Evolutionary conservation across 768 basidiomycete genomes (phyloP).

Genomic region (Podaxis sp.): DNA sequence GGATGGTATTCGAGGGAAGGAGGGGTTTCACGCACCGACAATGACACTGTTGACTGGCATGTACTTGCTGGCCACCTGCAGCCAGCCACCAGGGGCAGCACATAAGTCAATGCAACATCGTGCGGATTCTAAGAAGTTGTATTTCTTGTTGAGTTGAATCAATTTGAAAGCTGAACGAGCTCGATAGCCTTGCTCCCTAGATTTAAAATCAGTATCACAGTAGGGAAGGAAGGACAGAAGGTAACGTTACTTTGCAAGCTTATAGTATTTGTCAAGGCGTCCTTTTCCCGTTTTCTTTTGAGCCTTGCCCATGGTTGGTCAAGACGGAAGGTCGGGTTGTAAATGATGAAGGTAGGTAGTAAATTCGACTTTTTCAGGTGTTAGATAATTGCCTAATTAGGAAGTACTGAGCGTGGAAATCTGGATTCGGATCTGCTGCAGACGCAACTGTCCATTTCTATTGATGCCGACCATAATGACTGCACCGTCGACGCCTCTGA

Average conservation of each 20-base stretch:
- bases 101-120: slow-evolving; percentile 97
- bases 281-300: slow-evolving; percentile 97
- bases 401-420: background rate
- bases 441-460: too few relatives aligned
- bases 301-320: slow-evolving; percentile 60
- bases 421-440: slow-evolving; percentile 14
- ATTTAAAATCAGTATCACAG: slow-evolving; percentile 16
- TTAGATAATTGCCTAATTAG: background rate
- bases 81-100: slow-evolving; percentile 98
- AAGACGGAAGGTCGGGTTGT: background rate
- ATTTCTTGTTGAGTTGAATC: slow-evolving; percentile 98
- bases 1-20: slow-evolving; percentile 7
- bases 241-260: slow-evolving; percentile 77
- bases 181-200: slow-evolving; percentile 97
- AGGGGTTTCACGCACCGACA: slow-evolving; percentile 57
- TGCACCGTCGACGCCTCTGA: slow-evolving; percentile 28
- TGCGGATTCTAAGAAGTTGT: slow-evolving; percentile 83
- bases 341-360: slow-evolving; percentile 15
- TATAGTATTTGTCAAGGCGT: slow-evolving; percentile 96
- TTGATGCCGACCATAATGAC: slow-evolving; percentile 13
- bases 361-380: background rate
- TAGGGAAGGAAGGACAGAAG: background rate
- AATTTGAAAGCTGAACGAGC: slow-evolving; percentile 99
- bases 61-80: slow-evolving; percentile 97
- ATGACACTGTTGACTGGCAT: slow-evolving; percentile 94